Evolutionary conservation across 495 filamentous ascomycete species (phyloP).

Genomic region (Xylaria scruposa): DNA sequence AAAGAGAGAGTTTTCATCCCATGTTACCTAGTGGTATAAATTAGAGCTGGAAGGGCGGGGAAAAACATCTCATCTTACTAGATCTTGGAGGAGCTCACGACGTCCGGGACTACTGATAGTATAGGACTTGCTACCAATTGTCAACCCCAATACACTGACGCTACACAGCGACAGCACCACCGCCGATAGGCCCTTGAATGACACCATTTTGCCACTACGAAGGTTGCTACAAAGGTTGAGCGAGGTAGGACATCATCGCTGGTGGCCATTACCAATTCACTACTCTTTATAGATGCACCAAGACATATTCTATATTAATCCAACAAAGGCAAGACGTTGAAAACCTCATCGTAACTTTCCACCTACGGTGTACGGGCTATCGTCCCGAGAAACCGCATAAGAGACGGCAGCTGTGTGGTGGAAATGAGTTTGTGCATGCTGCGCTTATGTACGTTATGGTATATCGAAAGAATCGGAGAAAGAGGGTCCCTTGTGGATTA

Average conservation of each 20-base stretch:
- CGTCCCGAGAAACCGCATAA: slow-evolving; percentile 18
- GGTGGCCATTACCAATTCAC: not conserved
- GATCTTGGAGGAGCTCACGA: slow-evolving; percentile 18
- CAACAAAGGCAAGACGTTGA: not conserved
- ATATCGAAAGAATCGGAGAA: slow-evolving; percentile 5
- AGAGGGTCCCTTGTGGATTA: not conserved
- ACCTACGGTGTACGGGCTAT: slow-evolving; percentile 8
- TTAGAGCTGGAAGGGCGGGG: slow-evolving; percentile 19
- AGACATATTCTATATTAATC: not conserved
- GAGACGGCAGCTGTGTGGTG: slow-evolving; percentile 16
- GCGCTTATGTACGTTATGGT: not conserved
- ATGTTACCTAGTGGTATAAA: slow-evolving; percentile 58
- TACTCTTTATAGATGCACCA: slow-evolving; percentile 1
- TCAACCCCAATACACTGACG: not conserved
- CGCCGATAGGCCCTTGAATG: slow-evolving; percentile 13
- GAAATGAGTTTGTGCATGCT: slow-evolving; percentile 19
- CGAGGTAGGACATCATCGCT: not conserved
- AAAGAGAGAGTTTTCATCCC: slow-evolving; percentile 77
- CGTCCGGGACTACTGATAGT: slow-evolving; percentile 14
- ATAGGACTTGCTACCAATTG: slow-evolving; percentile 10
- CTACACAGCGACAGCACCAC: slow-evolving; percentile 9
- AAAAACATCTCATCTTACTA: not conserved
- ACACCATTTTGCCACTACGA: slow-evolving; percentile 15
- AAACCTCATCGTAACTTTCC: not conserved
- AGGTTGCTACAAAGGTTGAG: not conserved